phyloP scores from a whole-genome alignment of 352 stramenopile species.

The Aphanomyces cochlioides region DNA sequence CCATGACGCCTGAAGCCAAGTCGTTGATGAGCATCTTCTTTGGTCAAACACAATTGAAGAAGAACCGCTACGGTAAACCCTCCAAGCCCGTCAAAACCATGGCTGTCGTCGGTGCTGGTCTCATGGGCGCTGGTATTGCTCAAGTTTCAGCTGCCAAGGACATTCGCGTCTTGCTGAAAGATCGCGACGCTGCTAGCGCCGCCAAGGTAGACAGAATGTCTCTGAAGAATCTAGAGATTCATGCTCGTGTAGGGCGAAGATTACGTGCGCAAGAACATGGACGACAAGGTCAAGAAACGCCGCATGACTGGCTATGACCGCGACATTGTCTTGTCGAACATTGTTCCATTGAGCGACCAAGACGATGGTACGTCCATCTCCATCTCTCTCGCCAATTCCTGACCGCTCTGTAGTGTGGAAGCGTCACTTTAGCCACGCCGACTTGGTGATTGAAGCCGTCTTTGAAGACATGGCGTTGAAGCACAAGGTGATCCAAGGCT shows the following conservation, averaged over 20 bases:
- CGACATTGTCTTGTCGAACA: slow-evolving; percentile 87
- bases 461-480: slow-evolving; percentile 98
- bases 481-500: slow-evolving; percentile 91
- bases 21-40: slow-evolving; percentile 98
- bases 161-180: slow-evolving; percentile 94
- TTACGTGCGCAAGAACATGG: slow-evolving; percentile 94
- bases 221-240: slow-evolving; percentile 29
- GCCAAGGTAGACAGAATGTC: slow-evolving; percentile 88
- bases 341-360: slow-evolving; percentile 92
- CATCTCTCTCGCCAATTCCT: background rate
- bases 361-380: slow-evolving; percentile 41
- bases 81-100: slow-evolving; percentile 88
- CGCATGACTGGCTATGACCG: slow-evolving; percentile 90
- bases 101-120: slow-evolving; percentile 94
- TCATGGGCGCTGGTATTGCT: slow-evolving; percentile 98
- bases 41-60: slow-evolving; percentile 96
- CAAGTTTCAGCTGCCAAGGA: slow-evolving; percentile 95
- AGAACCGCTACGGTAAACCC: slow-evolving; percentile 93
- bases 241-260: slow-evolving; percentile 54
- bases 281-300: slow-evolving; percentile 93
- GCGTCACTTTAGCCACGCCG: slow-evolving; percentile 89
- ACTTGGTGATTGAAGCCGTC: slow-evolving; percentile 98
- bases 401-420: slow-evolving; percentile 60
- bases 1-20: slow-evolving; percentile 92
- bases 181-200: slow-evolving; percentile 87